Conservation (phyloP, 495 filamentous ascomycete genomes). For the Cairneyella variabilis region DNA sequence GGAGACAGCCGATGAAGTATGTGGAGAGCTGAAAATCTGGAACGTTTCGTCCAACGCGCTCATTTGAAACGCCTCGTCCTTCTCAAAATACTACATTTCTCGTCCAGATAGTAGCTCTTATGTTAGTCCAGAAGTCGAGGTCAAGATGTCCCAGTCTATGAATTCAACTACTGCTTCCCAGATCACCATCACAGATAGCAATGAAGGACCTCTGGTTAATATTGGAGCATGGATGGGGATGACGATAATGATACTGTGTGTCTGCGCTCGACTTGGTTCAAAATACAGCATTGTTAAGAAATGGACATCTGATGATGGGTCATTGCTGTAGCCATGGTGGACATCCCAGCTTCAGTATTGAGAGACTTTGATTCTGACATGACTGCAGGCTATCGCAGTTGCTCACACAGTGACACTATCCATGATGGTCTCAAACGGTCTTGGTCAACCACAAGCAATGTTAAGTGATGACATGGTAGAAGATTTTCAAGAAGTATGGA, state of each 20-base stretch:
- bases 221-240: conserved; percentile 7
- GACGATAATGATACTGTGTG: conserved; percentile 5
- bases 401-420: conserved; percentile 13
- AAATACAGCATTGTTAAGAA: conserved; percentile 6
- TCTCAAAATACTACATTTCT: no score
- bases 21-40: no score
- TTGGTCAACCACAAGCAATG: conserved; percentile 3
- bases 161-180: not conserved
- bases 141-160: no score
- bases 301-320: conserved; percentile 2
- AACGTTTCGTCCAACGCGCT: no score
- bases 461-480: conserved; percentile 3
- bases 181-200: not conserved
- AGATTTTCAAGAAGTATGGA: conserved; percentile 6
- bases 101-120: no score
- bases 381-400: conserved; percentile 11
- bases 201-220: not conserved
- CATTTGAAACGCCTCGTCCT: no score
- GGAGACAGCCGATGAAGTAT: no score
- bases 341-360: not conserved
- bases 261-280: not conserved
- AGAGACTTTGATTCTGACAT: not conserved
- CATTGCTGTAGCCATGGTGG: conserved; percentile 5
- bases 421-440: conserved; percentile 6
- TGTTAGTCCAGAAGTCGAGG: no score